Conservation (phyloP, 306 rosid species). For the Rosa rugosa region DNA sequence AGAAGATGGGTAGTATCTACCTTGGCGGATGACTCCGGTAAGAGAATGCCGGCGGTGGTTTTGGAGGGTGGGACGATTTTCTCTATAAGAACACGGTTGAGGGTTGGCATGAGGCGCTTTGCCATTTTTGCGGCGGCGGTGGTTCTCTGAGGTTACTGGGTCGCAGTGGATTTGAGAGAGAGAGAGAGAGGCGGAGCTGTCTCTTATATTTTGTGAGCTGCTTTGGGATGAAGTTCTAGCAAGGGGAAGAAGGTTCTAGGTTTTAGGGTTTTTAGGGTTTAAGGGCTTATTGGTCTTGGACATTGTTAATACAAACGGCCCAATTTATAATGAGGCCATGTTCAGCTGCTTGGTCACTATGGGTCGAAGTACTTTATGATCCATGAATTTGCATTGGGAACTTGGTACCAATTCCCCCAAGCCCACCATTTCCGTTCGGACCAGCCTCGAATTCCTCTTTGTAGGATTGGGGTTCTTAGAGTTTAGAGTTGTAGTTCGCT, state of each 20-base stretch:
- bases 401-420: neutral
- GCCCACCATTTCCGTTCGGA: neutral
- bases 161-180: neutral
- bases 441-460: too few relatives aligned
- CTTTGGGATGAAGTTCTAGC: slow-evolving; percentile 31
- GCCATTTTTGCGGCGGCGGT: slow-evolving; percentile 47
- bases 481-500: neutral
- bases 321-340: neutral
- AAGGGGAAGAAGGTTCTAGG: slow-evolving; percentile 62
- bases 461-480: too few relatives aligned
- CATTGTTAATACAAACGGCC: neutral
- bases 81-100: slow-evolving; percentile 82
- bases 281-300: neutral
- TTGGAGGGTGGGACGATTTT: slow-evolving; percentile 79
- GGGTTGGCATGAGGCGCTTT: slow-evolving; percentile 71
- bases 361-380: too few relatives aligned
- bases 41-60: slow-evolving; percentile 77
- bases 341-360: neutral
- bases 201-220: slow-evolving; percentile 10
- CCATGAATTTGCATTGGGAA: neutral
- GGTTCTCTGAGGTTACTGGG: slow-evolving; percentile 4
- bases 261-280: slow-evolving; percentile 42
- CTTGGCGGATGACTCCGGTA: slow-evolving; percentile 80
- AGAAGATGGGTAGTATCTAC: slow-evolving; percentile 23
- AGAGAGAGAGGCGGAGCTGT: neutral